These are phyloP conservation scores for Calonectria montana DNA, from an alignment of 2,329 filamentous ascomycete species.

Conservation along the genomic window DNA sequence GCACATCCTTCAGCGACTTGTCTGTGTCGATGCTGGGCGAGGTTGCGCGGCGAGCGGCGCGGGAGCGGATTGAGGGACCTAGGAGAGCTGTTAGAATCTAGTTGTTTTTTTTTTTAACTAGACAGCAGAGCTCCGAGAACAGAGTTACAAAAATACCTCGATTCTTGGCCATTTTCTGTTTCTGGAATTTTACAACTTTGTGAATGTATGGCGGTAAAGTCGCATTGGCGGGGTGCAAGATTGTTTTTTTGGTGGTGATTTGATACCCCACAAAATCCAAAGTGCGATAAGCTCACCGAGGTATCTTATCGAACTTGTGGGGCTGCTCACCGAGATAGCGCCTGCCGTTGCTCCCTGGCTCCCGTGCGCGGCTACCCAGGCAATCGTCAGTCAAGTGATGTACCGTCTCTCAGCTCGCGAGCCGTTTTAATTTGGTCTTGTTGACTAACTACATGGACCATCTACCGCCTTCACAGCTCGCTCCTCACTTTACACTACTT, in stretches of 20 bases:
- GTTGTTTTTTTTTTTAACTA: rapidly evolving
- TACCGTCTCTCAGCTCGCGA: not conserved
- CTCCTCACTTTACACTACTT: no score
- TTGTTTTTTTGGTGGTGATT: constrained; percentile 37
- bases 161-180: constrained; percentile 47
- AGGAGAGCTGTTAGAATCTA: not conserved
- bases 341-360: not conserved
- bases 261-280: constrained; percentile 37
- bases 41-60: constrained; percentile 78
- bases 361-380: not conserved
- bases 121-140: not conserved
- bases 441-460: not conserved
- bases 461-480: no score
- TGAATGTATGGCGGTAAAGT: constrained; percentile 32
- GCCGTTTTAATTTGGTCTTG: not conserved
- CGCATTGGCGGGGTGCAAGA: constrained; percentile 34
- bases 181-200: constrained; percentile 9
- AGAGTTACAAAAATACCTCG: constrained; percentile 34
- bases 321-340: constrained; percentile 33
- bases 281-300: constrained; percentile 30
- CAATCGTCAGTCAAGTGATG: not conserved
- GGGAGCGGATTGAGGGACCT: constrained; percentile 77
- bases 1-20: constrained; percentile 74
- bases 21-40: constrained; percentile 78
- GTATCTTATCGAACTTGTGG: constrained; percentile 24